Base-by-base conservation (phyloP, 176 grass and related monocot species). In the Puya raimondii region DNA sequence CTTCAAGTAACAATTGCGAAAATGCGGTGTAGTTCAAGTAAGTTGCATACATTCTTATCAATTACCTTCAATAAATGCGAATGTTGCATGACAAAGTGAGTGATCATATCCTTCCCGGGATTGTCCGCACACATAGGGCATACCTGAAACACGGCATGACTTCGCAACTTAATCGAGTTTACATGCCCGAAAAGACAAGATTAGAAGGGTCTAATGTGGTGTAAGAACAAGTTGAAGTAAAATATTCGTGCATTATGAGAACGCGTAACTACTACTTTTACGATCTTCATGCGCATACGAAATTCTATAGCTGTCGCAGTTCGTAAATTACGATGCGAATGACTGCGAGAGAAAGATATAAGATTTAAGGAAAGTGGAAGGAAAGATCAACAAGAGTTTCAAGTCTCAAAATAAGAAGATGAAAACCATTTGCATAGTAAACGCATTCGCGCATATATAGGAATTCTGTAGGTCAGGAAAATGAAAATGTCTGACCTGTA, bases 81-180 rank as follows among this genome's bases (percentile, higher is more conserved):
- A 54, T 96, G 91, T 9, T 87, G 87, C 21, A 83, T 20, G 76
- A 73, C 85, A 54, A 96, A 85, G 67, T 96, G 91, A 57, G 73
- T 77, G 33, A 80, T 76, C 84, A 87, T 90, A 83, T 96, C 87
- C 59, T 70, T 96, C n/a, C 81, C 91, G 0, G 81, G 54, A 75
- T 85, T 96, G 72, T 80, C 80, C 9, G 91, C 91, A 20, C 91
- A 96, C 63, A 90, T 74, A 0, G 91, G 91, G 49, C 91, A 96
- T 22, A 96, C 91, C 91, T 96, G 66, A 87, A 81, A 64, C 21
- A 2, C 70, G 65, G 14, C 23, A 17, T 8, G 21, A 63, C 70
- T 2, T 4, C 16, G 56, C 14, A 61, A 18, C 21, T 18, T 18
- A 10, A 61, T 22, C 16, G 21, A 22, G 14, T 7, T 16, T 61